A percentile compares a stretch with the other conserved stretches of the same genome.
Conservation (phyloP, 2,329 filamentous ascomycete species). For the Septoria petroselini region DNA sequence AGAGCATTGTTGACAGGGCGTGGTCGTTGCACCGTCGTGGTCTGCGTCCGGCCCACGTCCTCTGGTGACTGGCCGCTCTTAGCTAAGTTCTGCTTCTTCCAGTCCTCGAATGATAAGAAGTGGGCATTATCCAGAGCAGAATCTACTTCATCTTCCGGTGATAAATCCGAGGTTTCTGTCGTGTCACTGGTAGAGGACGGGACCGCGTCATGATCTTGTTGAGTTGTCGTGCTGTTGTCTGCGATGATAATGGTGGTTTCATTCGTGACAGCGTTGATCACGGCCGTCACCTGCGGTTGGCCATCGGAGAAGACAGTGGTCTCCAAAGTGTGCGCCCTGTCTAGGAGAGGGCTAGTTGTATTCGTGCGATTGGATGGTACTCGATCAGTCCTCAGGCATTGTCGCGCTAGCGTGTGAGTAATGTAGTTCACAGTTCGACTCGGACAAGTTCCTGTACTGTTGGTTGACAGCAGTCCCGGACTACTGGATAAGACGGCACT, state of each 20-base stretch:
- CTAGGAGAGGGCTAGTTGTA: background rate
- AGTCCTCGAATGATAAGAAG: constrained; percentile 96
- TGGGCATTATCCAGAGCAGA: constrained; percentile 69
- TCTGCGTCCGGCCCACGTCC: constrained; percentile 59
- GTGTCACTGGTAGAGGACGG: background rate
- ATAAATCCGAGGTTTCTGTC: constrained; percentile 18
- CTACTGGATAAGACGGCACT: constrained; percentile 2
- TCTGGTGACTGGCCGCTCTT: constrained; percentile 76
- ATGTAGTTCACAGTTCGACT: constrained; percentile 75
- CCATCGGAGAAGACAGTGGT: background rate
- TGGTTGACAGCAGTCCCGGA: constrained; percentile 9
- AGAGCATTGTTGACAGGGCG: constrained; percentile 63
- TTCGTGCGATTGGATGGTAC: constrained; percentile 28
- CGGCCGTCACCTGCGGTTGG: background rate
- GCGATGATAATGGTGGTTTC: background rate
- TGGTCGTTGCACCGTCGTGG: constrained; percentile 46
- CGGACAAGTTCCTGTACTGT: constrained; percentile 41
- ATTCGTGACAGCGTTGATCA: background rate
- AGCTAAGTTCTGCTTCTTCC: constrained; percentile 90
- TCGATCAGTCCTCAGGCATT: constrained; percentile 68
- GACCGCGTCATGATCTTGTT: background rate
- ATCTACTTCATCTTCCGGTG: constrained; percentile 58
- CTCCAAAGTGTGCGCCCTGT: background rate
- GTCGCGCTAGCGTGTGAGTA: constrained; percentile 71
- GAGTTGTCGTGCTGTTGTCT: background rate